Base-by-base conservation (phyloP, 441 rosid genomes). In the Isatis lusitanica region DNA sequence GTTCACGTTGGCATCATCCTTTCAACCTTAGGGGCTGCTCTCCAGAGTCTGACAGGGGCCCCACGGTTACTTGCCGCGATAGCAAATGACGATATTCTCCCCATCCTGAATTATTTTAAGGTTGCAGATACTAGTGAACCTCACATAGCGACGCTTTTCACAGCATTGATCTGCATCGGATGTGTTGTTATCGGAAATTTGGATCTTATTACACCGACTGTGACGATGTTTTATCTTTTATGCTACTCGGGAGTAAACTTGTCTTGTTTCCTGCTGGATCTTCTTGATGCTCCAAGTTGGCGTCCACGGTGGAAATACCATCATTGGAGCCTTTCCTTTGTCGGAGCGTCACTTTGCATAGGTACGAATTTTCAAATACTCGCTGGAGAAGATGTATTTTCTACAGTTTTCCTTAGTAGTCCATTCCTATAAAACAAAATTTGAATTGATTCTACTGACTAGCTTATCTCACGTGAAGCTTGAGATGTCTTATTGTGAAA, bases 221-320 rank as follows among this genome's bases (percentile, higher is more conserved):
- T 93, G 76, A 93, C 99, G 69, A 95, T 95, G 99, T 95, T 95
- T 86, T 95, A 85, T 85, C 96, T 93, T 66, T 82, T 95, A 60
- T 95, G 99, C 78, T 95, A 95, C 83, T 36, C 94, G 52, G 99
- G 99, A 55, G 99, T 95, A 80, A 95, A 95, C 86, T 83, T 95
- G 86, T 95, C 98, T 73, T 95, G 99, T 87, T 95, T 93, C 88
- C 97, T 95, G 78, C 88, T 95, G 63, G 99, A 93, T 83, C 95
- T 95, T 85, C 90, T 95, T 42, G 99, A 95, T 87, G 98, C 99
- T 79, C 99, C 99, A 66, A 95, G 99, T 83, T 95, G 99, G 99
- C 97, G 97, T 71, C 99, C 99, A 58, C 85, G 99, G 78, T 95
- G 99, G 98, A 93, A 95, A 78, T 88, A 93, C 83, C 99, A 93